phyloP scores from a whole-genome alignment of 805 yeast species.

The Candida michaelii region DNA sequence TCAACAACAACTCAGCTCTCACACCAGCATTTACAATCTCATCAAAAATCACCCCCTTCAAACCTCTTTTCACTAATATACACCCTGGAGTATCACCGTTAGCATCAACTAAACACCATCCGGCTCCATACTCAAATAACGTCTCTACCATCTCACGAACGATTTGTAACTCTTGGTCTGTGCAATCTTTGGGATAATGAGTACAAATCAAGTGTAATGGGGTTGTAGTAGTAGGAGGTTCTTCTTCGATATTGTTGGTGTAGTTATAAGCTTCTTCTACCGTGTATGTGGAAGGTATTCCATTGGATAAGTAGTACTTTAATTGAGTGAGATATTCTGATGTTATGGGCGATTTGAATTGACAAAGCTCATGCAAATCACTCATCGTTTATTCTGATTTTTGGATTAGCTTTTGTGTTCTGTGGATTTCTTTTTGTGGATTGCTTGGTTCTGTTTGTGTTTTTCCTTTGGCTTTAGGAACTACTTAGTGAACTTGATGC shows the following conservation, averaged over 20 bases:
- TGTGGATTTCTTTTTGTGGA: too few relatives aligned
- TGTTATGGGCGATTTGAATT: constrained; percentile 49
- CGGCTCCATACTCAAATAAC: constrained; percentile 83
- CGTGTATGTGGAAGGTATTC: constrained; percentile 83
- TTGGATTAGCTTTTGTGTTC: not conserved
- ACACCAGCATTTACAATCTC: constrained; percentile 82
- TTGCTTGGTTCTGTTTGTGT: too few relatives aligned
- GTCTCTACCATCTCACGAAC: constrained; percentile 57
- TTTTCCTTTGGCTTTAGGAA: too few relatives aligned
- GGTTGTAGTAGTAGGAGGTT: constrained; percentile 63
- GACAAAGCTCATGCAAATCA: constrained; percentile 68
- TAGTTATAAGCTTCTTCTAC: constrained; percentile 70
- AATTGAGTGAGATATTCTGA: constrained; percentile 45
- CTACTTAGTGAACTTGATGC: not conserved
- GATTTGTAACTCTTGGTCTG: constrained; percentile 42
- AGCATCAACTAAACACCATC: constrained; percentile 80
- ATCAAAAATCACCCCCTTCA: constrained; percentile 41
- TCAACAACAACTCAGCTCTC: constrained; percentile 77
- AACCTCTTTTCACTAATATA: constrained; percentile 56
- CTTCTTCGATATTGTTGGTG: constrained; percentile 41
- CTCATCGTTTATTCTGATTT: too few relatives aligned
- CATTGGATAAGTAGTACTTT: constrained; percentile 49
- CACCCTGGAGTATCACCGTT: constrained; percentile 84
- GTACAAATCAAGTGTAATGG: constrained; percentile 73
- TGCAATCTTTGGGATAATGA: constrained; percentile 47